Percentiles rank a stretch among this genome's conserved stretches.
Evolutionary conservation across 2,329 filamentous ascomycete genomes (phyloP).

Genomic region (Catunica adiposa): DNA sequence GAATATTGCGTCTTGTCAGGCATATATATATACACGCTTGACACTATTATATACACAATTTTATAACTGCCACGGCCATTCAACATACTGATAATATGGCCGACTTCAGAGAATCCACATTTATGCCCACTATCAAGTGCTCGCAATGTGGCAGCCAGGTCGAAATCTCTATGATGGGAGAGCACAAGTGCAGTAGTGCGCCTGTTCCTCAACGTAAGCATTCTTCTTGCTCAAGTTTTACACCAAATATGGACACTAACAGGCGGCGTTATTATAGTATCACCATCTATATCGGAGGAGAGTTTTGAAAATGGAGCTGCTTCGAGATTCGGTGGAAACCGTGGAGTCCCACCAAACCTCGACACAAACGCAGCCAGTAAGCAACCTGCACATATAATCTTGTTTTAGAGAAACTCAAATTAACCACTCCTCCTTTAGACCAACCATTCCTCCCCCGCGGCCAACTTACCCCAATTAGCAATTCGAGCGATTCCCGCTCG

Average conservation of each 20-base stretch:
- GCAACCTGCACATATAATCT: constrained; percentile 16
- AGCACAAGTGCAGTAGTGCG: constrained; percentile 48
- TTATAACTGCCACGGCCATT: not conserved
- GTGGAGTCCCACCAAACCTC: constrained; percentile 26
- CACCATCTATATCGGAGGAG: constrained; percentile 9
- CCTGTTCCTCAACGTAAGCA: constrained; percentile 11
- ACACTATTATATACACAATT: not conserved
- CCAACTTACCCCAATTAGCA: constrained; percentile 48
- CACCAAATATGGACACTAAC: too few relatives aligned
- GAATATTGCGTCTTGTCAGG: too few relatives aligned
- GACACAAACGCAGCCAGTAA: constrained; percentile 38
- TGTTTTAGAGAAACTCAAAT: too few relatives aligned
- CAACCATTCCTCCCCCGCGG: constrained; percentile 36
- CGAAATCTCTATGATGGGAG: constrained; percentile 71
- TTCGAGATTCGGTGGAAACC: constrained; percentile 4
- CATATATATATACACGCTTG: not conserved
- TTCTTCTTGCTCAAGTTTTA: constrained; percentile 11
- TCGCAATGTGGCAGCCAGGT: constrained; percentile 64
- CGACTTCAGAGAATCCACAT: constrained; percentile 43
- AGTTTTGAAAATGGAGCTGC: constrained; percentile 4
- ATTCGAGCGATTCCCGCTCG: constrained; percentile 40
- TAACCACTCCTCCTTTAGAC: constrained; percentile 24
- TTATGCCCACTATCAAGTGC: constrained; percentile 76
- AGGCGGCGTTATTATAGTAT: too few relatives aligned
- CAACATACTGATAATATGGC: constrained; percentile 12